Conservation (phyloP, 1,139 yeast genomes). For the Eremothecium gossypii region DNA sequence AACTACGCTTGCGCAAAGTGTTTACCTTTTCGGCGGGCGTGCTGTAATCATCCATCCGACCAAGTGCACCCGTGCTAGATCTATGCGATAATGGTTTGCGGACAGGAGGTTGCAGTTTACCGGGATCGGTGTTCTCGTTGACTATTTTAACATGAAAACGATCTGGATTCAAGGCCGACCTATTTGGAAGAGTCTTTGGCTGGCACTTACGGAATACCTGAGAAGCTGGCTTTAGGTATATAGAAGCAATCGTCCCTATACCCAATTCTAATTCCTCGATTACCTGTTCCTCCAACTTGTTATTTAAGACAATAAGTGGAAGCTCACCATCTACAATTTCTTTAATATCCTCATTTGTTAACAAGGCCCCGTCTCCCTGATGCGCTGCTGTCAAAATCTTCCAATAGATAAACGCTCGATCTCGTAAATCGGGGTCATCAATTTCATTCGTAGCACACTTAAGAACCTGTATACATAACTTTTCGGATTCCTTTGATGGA, state of each 20-base stretch:
- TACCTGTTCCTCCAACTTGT: constrained; percentile 57
- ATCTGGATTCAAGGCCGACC: constrained; percentile 47
- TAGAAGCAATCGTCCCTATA: constrained; percentile 75
- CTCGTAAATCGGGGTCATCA: constrained; percentile 76
- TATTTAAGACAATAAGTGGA: constrained; percentile 64
- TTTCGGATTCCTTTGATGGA: constrained; percentile 47
- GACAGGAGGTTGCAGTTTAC: constrained; percentile 2
- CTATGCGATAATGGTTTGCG: constrained; percentile 3
- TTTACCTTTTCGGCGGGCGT: constrained; percentile 32
- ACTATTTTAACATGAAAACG: constrained; percentile 14
- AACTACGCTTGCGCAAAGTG: constrained; percentile 27
- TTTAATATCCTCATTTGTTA: constrained; percentile 28
- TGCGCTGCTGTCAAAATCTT: constrained; percentile 49
- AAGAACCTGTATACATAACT: constrained; percentile 48
- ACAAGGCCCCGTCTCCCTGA: constrained; percentile 7
- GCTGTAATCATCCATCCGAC: constrained; percentile 32
- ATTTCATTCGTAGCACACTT: constrained; percentile 68
- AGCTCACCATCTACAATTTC: constrained; percentile 49
- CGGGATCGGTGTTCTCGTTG: constrained; percentile 5
- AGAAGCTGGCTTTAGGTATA: constrained; percentile 73
- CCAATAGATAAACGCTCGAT: constrained; percentile 83
- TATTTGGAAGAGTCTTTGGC: constrained; percentile 41
- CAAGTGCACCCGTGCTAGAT: constrained; percentile 10
- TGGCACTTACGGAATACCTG: constrained; percentile 68
- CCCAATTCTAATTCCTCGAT: constrained; percentile 75